Conservation (phyloP, 2,329 filamentous ascomycete genomes). For the Aspergillus alliaceus region DNA sequence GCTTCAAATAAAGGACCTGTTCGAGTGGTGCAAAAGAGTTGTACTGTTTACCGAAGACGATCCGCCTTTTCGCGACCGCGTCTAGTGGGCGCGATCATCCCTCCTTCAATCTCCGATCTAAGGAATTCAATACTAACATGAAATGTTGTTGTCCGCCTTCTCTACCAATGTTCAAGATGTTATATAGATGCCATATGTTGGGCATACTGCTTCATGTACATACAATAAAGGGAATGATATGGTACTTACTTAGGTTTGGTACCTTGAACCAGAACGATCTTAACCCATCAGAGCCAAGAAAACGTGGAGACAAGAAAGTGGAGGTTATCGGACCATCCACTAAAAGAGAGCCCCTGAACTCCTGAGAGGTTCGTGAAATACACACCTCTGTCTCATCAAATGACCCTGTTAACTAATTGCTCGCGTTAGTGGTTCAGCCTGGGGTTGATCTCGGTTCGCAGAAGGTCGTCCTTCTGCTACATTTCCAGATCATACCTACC, state of each 20-base stretch:
- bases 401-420: constrained; percentile 5
- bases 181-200: no score
- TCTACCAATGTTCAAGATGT: no score
- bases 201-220: no score
- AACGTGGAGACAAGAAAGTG: constrained; percentile 19
- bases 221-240: no score
- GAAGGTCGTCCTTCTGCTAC: neutral
- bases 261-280: neutral
- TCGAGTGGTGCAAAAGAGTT: no score
- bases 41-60: no score
- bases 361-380: constrained; percentile 21
- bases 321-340: constrained; percentile 17
- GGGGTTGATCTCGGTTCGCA: constrained; percentile 12
- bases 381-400: constrained; percentile 3
- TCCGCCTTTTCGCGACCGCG: no score
- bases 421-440: constrained; percentile 1
- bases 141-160: no score
- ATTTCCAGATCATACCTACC: constrained; percentile 1
- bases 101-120: neutral
- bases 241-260: no score
- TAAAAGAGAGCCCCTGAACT: constrained; percentile 23
- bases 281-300: neutral
- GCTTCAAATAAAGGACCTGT: no score
- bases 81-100: neutral
- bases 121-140: neutral